A percentile compares a stretch with the other conserved stretches of the same genome.
These are phyloP conservation scores for Juglanconis juglandina DNA, from an alignment of 2,329 filamentous ascomycete species.

Conservation along the genomic window DNA sequence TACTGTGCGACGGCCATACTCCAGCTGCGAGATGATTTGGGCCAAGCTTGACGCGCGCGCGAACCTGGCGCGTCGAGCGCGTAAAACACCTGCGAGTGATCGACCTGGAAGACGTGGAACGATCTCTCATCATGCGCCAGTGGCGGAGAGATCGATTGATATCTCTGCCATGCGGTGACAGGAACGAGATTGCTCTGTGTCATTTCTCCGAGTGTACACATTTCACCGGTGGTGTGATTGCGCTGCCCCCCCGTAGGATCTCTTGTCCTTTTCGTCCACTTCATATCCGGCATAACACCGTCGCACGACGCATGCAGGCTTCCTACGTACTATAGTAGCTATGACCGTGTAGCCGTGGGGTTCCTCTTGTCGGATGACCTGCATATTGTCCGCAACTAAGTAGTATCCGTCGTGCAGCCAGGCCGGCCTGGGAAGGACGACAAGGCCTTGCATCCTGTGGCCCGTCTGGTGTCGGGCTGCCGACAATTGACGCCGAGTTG, in stretches of 20 bases:
- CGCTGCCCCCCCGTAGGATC: background rate
- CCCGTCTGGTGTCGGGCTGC: background rate
- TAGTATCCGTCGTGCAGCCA: background rate
- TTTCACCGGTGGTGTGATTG: background rate
- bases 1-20: background rate
- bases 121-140: background rate
- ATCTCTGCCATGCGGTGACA: background rate
- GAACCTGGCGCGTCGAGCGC: background rate
- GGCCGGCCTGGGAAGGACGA: background rate
- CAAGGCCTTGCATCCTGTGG: background rate
- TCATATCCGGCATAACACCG: slow-evolving; percentile 6
- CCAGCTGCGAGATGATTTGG: background rate
- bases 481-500: background rate
- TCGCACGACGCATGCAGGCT: slow-evolving; percentile 5
- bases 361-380: slow-evolving; percentile 1
- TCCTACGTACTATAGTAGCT: background rate
- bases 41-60: background rate
- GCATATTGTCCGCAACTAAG: background rate
- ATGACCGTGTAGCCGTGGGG: background rate
- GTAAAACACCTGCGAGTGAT: background rate
- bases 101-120: background rate
- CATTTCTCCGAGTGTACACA: background rate
- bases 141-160: background rate
- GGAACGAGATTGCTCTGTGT: background rate
- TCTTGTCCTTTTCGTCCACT: background rate